phyloP scores from a whole-genome alignment of 495 filamentous ascomycete genomes.

The Xylaria palmicola region DNA sequence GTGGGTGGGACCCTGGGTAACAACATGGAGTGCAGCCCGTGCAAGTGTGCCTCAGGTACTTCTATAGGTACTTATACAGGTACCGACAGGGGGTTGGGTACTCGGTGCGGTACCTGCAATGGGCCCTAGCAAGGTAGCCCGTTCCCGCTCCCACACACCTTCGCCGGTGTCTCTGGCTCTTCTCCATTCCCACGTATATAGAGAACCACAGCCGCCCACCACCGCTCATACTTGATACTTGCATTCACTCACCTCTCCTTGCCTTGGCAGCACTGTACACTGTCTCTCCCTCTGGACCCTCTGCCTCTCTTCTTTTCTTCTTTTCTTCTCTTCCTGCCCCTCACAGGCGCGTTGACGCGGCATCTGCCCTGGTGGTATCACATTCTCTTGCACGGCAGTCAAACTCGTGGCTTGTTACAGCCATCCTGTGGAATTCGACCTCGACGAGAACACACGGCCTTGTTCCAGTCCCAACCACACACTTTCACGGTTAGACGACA shows the following conservation, averaged over 20 bases:
- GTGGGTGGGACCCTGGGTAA: not conserved
- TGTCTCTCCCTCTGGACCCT: not conserved
- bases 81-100: too few species aligned
- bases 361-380: conserved; percentile 26
- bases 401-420: conserved; percentile 18
- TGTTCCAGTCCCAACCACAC: conserved; percentile 5
- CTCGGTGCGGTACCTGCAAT: not conserved
- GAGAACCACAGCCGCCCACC: conserved; percentile 1
- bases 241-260: conserved; percentile 22
- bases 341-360: conserved; percentile 21
- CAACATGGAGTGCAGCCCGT: too few species aligned
- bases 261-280: conserved; percentile 6
- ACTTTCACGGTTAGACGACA: not conserved
- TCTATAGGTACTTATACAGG: not conserved
- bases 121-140: not conserved
- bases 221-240: conserved; percentile 13
- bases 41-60: not conserved
- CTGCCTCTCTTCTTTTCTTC: conserved; percentile 21
- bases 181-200: conserved; percentile 4
- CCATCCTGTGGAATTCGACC: conserved; percentile 25
- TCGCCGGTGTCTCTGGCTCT: not conserved
- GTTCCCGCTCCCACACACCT: not conserved
- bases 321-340: not conserved
- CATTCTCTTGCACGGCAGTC: conserved; percentile 4
- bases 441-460: conserved; percentile 5